Evolutionary conservation across 129 eudicot genomes (phyloP).

Genomic region (Saposhnikovia divaricata): DNA sequence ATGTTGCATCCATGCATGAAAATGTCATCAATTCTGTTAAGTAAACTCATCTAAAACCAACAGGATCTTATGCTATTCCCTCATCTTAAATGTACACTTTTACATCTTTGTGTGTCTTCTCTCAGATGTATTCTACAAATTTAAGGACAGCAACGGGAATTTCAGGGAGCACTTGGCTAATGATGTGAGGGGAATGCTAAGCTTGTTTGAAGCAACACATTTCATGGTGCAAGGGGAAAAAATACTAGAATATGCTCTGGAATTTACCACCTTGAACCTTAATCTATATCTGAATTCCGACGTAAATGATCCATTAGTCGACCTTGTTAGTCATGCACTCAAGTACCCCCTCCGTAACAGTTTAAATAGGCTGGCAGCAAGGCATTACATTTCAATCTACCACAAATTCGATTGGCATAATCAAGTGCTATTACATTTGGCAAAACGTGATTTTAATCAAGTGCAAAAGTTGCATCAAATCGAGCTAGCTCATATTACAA

Average conservation of each 20-base stretch:
- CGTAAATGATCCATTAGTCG: background rate
- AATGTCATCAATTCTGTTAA: too few relatives aligned
- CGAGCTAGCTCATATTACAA: background rate
- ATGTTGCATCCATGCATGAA: background rate
- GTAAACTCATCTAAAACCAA: too few relatives aligned
- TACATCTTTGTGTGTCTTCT: background rate
- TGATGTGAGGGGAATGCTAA: slow-evolving; percentile 27
- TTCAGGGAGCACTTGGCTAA: slow-evolving; percentile 21
- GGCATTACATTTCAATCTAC: slow-evolving; percentile 2
- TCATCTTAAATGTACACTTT: background rate
- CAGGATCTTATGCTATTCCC: too few relatives aligned
- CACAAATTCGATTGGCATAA: background rate
- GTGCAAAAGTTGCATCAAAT: background rate
- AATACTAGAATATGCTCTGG: slow-evolving; percentile 43
- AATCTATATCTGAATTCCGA: background rate
- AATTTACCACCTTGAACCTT: background rate
- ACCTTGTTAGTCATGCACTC: slow-evolving; percentile 1
- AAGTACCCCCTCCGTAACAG: slow-evolving; percentile 1
- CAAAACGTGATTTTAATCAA: slow-evolving; percentile 7
- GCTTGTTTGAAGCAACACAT: slow-evolving; percentile 45
- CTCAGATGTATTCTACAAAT: slow-evolving; percentile 32
- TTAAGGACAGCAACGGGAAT: slow-evolving; percentile 22
- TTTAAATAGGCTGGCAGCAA: slow-evolving; percentile 1
- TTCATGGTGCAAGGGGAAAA: slow-evolving; percentile 28
- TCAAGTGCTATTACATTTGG: background rate